Evolutionary conservation across 306 rosid genomes (phyloP), one percentile per base, ranked within the genome.

Genomic region (Parietaria judaica): DNA sequence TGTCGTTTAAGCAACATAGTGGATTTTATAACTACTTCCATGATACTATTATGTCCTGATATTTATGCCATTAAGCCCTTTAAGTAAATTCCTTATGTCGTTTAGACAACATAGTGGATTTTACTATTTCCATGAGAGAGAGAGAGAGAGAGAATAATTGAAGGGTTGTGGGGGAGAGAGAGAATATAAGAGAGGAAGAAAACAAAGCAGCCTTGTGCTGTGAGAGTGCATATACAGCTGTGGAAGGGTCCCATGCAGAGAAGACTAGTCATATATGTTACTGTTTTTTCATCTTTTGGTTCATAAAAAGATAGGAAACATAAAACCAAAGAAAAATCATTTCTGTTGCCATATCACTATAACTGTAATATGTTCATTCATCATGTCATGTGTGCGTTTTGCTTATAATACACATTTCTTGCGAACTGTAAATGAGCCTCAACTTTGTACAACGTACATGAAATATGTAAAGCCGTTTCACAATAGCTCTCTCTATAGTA

Each of bases 181-280:
- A 54, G 65, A 65, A 79, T 74, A 74, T 86, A 72, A 1, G 31
- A 23, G 31, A 59, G 16, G 64, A 44, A 73, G 47, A 37, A 61
- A 34, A 55, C 60, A 66, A 73, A 76, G 44, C 55, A 56, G 14
- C 38, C 53, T 73, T 74, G 60, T 50, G 53, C 52, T 51, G 70
- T 56, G 38, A 59, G 41, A 50, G 66, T 54, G 71, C 70, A 70
- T 69, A 70, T 69, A 80, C 95, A 89, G 95, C 89, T 84, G 84
- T 84, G 69, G 69, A 54, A 57, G 86, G 86, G 78, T 70, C 84
- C 84, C 56, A 61, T 63, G 5, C 13, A 60, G 51, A 36, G 68
- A 65, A 45, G 62, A 61, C 31, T 67, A 63, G 77, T 73, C 83
- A 75, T 70, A 14, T 76, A 76, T n/a, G n/a, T 70, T 72, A 49